Conservation (phyloP, 805 yeast genomes). For the Saturnispora dispora region DNA sequence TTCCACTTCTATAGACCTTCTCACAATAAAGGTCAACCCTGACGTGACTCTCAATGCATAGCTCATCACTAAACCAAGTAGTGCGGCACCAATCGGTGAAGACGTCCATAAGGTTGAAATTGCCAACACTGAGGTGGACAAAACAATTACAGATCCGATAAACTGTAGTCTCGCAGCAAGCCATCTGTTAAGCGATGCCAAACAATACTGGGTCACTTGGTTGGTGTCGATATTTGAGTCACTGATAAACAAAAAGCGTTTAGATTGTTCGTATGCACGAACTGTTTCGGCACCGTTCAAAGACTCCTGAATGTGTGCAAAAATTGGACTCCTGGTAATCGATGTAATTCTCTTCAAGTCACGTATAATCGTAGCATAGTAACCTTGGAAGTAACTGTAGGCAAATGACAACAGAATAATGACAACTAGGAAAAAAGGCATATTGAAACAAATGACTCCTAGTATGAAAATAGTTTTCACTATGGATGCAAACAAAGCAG, state of each 20-base stretch:
- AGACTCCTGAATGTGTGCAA: constrained; percentile 76
- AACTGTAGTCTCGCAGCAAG: constrained; percentile 50
- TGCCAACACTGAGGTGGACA: constrained; percentile 42
- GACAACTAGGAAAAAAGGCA: constrained; percentile 47
- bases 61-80: constrained; percentile 57
- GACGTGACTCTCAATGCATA: constrained; percentile 51
- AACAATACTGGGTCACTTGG: constrained; percentile 38
- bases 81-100: constrained; percentile 43
- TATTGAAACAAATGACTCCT: constrained; percentile 39
- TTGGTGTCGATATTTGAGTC: constrained; percentile 40
- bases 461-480: constrained; percentile 42
- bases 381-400: constrained; percentile 62
- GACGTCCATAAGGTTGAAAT: constrained; percentile 30
- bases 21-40: constrained; percentile 46
- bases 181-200: constrained; percentile 58
- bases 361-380: constrained; percentile 61
- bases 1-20: constrained; percentile 56
- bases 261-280: constrained; percentile 62
- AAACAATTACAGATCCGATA: constrained; percentile 48
- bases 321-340: constrained; percentile 65
- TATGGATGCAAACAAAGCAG: constrained; percentile 36
- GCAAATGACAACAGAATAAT: constrained; percentile 40
- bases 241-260: constrained; percentile 52
- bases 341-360: constrained; percentile 70
- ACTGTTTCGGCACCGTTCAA: constrained; percentile 70